Evolutionary conservation across 768 basidiomycete genomes (phyloP).

Genomic region (Phallus indusiatus): DNA sequence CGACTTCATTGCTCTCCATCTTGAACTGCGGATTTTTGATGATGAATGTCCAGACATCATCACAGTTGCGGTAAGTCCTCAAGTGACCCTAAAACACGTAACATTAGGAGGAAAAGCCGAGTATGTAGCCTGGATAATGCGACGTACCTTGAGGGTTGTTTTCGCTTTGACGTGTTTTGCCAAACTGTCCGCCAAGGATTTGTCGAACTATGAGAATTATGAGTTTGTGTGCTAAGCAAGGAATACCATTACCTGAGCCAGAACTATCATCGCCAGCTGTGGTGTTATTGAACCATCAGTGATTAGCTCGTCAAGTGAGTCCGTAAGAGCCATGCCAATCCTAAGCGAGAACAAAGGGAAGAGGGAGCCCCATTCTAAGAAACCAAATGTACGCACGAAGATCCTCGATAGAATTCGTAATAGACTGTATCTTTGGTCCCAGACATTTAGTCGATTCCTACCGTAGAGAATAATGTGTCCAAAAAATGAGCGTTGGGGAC

Average conservation of each 20-base stretch:
- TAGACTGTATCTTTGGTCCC: slow-evolving; percentile 40
- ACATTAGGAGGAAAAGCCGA: neutral
- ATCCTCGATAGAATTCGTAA: slow-evolving; percentile 89
- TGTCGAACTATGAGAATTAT: slow-evolving; percentile 70
- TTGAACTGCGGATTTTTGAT: slow-evolving; percentile 90
- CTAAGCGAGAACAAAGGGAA: slow-evolving; percentile 35
- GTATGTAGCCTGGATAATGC: slow-evolving; percentile 1
- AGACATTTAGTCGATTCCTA: neutral
- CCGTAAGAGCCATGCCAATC: slow-evolving; percentile 94
- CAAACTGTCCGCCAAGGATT: slow-evolving; percentile 86
- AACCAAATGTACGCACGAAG: slow-evolving; percentile 49
- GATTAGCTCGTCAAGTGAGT: slow-evolving; percentile 97
- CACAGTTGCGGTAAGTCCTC: slow-evolving; percentile 85
- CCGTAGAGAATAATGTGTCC: too few relatives aligned
- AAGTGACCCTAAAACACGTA: slow-evolving; percentile 64
- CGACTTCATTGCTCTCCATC: slow-evolving; percentile 84
- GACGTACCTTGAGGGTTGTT: slow-evolving; percentile 76
- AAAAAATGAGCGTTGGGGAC: too few relatives aligned
- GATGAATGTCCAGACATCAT: slow-evolving; percentile 99
- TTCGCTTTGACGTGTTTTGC: slow-evolving; percentile 92
- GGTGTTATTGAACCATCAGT: slow-evolving; percentile 95
- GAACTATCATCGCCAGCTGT: slow-evolving; percentile 97
- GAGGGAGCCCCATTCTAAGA: slow-evolving; percentile 1
- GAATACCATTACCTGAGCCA: slow-evolving; percentile 67
- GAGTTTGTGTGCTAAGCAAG: neutral